Percentiles rank a stretch among this genome's conserved stretches.
These are phyloP conservation scores for Cercospora berteroae DNA, from an alignment of 2,329 filamentous ascomycete species.

Conservation along the genomic window DNA sequence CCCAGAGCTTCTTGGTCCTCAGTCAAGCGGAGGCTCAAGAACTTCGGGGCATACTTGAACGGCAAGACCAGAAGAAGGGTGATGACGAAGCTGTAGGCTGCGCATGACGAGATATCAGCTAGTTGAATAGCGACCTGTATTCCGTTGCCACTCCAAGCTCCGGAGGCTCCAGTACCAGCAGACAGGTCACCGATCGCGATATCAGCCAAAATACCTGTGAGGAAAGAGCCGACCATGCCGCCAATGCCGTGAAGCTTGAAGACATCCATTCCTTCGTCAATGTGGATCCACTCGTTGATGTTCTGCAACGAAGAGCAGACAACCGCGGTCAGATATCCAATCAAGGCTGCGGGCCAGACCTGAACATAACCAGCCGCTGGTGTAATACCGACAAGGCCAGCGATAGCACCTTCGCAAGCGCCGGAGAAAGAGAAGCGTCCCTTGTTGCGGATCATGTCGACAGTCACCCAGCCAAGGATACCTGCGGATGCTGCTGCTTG, in stretches of 20 bases:
- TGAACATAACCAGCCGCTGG: constrained; percentile 35
- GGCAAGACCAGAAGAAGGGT: constrained; percentile 52
- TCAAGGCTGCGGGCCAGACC: constrained; percentile 48
- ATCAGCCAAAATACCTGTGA: constrained; percentile 58
- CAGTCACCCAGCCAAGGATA: constrained; percentile 53
- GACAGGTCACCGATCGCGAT: constrained; percentile 50
- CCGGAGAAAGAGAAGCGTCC: constrained; percentile 56
- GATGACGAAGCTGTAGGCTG: constrained; percentile 54
- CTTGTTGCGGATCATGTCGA: constrained; percentile 53
- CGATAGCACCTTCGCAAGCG: constrained; percentile 57
- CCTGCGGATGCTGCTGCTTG: constrained; percentile 56
- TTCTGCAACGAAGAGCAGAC: constrained; percentile 52
- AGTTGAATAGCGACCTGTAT: constrained; percentile 57
- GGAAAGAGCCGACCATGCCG: constrained; percentile 57
- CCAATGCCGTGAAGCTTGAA: constrained; percentile 60
- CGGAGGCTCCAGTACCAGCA: constrained; percentile 48
- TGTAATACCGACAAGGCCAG: constrained; percentile 59
- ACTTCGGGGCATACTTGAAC: constrained; percentile 54
- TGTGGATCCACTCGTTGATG: constrained; percentile 54
- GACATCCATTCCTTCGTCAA: constrained; percentile 59
- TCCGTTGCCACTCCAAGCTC: constrained; percentile 55
- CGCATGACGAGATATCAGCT: constrained; percentile 56
- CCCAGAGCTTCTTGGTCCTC: constrained; percentile 57
- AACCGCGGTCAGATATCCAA: constrained; percentile 56
- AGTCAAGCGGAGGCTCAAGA: constrained; percentile 53